Conservation (phyloP, 2,329 filamentous ascomycete species). For the Colletotrichum noveboracense region DNA sequence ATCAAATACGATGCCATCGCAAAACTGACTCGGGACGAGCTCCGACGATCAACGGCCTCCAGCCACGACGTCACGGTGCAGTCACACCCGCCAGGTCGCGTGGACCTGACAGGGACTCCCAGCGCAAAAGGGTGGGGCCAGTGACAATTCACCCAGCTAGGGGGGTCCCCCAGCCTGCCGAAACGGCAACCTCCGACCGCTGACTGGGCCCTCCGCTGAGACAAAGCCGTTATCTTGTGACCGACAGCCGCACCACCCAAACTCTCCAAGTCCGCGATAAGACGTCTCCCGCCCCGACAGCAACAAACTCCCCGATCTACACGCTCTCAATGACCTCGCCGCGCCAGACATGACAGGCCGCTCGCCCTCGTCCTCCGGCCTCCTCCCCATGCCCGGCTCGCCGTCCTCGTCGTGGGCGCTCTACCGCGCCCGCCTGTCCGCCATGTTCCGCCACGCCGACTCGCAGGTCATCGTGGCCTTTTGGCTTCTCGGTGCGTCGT, state of each 20-base stretch:
- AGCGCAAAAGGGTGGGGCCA: neutral
- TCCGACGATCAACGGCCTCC: neutral
- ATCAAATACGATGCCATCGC: neutral
- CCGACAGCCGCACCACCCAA: constrained; percentile 2
- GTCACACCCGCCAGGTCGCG: neutral
- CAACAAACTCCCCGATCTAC: neutral
- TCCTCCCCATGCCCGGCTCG: constrained; percentile 63
- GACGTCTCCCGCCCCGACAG: neutral
- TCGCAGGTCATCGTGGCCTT: constrained; percentile 79
- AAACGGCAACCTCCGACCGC: neutral
- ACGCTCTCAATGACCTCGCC: neutral
- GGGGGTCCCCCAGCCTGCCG: neutral
- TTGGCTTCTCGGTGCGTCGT: constrained; percentile 82
- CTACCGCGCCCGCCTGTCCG: constrained; percentile 69
- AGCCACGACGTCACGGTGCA: constrained; percentile 11
- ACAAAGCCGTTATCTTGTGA: constrained; percentile 13
- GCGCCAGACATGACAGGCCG: constrained; percentile 36
- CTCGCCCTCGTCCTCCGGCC: constrained; percentile 46
- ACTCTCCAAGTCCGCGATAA: neutral
- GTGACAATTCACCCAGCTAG: neutral
- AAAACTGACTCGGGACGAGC: neutral
- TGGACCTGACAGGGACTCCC: neutral
- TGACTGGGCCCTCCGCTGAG: neutral
- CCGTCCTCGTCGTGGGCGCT: constrained; percentile 74
- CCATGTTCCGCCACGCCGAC: constrained; percentile 71